Base-by-base conservation (phyloP, 176 grass and related monocot species). In the Puya raimondii region DNA sequence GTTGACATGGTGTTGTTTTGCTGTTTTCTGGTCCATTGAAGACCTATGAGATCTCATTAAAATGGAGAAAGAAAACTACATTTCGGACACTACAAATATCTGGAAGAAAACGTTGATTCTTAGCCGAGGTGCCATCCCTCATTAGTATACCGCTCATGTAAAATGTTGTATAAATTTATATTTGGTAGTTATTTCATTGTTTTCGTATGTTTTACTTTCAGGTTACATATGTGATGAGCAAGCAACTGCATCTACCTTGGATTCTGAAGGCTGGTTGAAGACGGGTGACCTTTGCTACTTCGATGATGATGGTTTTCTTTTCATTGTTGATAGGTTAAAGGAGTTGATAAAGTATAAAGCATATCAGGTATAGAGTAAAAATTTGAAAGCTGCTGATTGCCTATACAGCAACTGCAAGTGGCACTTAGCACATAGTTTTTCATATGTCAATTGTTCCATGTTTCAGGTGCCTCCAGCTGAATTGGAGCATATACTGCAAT, bases 291-390 rank as follows among this genome's bases (percentile, higher is more conserved):
- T 91, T 11, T 88, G 85, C 69, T 91, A 88, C 76, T 88, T 91
- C 74, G 84, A 85, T 21, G 61, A 82, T 48, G 88, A 91, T 66
- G 85, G 85, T 47, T 85, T 87, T 65, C 79, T 91, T 14, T 87
- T 79, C 68, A 75, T 88, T 23, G 76, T 91, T 58, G 88, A 91
- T 74, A 82, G 88, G 68, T 65, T 91, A 48, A 91, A 91, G 76
- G 85, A 91, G 52, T 65, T 91, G 69, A 91, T 91, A 69, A 88
- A 91, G 56, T 88, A 91, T 66, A 91, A 91, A 56, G 88, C 81
- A 67, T 91, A 85, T 70, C 85, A 91, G 82, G 88, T 91, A 42
- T 42, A 42, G 4, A 7, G 33, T 42, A 42, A 42, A 42, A 8
- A 50, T 71, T 12, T 4, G 53, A 56, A 13, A 56, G 53, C 53